Percentiles rank a stretch among this genome's conserved stretches.
These are phyloP conservation scores for Camelina hispida DNA, from an alignment of 345 rosid species.

Conservation along the genomic window DNA sequence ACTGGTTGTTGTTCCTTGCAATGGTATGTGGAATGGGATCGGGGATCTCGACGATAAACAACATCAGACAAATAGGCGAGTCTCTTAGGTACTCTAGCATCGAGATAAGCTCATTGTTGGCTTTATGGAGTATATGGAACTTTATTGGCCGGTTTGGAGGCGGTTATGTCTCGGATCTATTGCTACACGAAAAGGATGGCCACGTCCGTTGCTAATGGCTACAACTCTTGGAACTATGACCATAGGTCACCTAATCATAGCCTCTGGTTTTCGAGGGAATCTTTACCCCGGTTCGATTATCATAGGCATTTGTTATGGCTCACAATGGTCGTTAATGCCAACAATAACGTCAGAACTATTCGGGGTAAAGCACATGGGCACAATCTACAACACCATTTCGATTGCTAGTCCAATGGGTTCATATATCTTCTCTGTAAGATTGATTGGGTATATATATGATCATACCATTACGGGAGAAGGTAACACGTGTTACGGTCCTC, in stretches of 20 bases:
- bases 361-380: slow-evolving; percentile 81
- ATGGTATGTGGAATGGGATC: slow-evolving; percentile 83
- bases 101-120: slow-evolving; percentile 65
- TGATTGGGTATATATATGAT: slow-evolving; percentile 78
- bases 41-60: slow-evolving; percentile 75
- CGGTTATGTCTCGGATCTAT: slow-evolving; percentile 64
- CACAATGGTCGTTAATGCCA: slow-evolving; percentile 87
- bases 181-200: slow-evolving; percentile 65
- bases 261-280: slow-evolving; percentile 63
- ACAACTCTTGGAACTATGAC: slow-evolving; percentile 63
- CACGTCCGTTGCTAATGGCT: slow-evolving; percentile 69
- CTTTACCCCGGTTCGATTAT: slow-evolving; percentile 67
- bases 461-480: slow-evolving; percentile 49
- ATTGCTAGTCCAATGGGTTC: slow-evolving; percentile 84
- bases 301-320: slow-evolving; percentile 77
- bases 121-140: slow-evolving; percentile 83
- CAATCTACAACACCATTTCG: slow-evolving; percentile 80
- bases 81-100: slow-evolving; percentile 60
- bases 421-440: slow-evolving; percentile 73
- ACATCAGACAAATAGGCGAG: slow-evolving; percentile 80
- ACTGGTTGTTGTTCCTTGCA: slow-evolving; percentile 78
- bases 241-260: slow-evolving; percentile 62
- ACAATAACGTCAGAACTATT: slow-evolving; percentile 72
- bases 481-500: slow-evolving; percentile 63
- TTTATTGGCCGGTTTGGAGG: slow-evolving; percentile 85